Conservation (phyloP, 2,329 filamentous ascomycete species). For the Ilyonectria robusta region DNA sequence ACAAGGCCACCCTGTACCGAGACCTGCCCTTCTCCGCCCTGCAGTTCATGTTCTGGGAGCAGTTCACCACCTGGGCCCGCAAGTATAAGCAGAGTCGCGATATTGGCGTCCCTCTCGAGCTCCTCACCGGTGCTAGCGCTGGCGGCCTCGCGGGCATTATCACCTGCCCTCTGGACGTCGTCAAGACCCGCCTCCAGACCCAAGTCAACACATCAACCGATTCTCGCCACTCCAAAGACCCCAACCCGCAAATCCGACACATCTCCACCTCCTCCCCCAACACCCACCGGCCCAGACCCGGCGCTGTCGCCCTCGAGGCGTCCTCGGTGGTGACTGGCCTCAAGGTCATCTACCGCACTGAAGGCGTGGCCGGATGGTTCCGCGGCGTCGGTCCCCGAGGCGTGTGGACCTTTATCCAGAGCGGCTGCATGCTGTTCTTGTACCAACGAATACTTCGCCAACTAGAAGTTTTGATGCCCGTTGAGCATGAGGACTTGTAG, state of each 20-base stretch:
- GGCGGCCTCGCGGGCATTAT: constrained; percentile 94
- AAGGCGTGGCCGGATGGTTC: constrained; percentile 93
- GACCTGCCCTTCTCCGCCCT: constrained; percentile 96
- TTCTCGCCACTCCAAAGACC: constrained; percentile 48
- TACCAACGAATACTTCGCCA: constrained; percentile 90
- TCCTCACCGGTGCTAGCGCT: constrained; percentile 89
- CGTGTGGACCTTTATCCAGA: constrained; percentile 98
- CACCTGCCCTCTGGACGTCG: constrained; percentile 95
- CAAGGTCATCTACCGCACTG: constrained; percentile 88
- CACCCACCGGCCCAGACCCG: constrained; percentile 84
- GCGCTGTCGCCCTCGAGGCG: constrained; percentile 85
- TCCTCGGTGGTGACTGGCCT: constrained; percentile 90
- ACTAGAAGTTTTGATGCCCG: constrained; percentile 70
- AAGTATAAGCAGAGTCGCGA: constrained; percentile 84
- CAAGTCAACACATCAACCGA: constrained; percentile 72
- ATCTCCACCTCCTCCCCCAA: constrained; percentile 94
- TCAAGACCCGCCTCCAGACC: constrained; percentile 96
- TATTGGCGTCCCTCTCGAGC: constrained; percentile 87
- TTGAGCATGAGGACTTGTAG: constrained; percentile 48
- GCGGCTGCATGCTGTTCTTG: constrained; percentile 94
- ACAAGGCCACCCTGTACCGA: constrained; percentile 93
- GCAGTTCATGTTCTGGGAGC: constrained; percentile 98
- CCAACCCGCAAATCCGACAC: constrained; percentile 72
- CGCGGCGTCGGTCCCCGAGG: constrained; percentile 92
- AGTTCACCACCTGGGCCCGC: constrained; percentile 87